Conservation (phyloP, 352 stramenopile species). For the Plasmopara viticola region DNA sequence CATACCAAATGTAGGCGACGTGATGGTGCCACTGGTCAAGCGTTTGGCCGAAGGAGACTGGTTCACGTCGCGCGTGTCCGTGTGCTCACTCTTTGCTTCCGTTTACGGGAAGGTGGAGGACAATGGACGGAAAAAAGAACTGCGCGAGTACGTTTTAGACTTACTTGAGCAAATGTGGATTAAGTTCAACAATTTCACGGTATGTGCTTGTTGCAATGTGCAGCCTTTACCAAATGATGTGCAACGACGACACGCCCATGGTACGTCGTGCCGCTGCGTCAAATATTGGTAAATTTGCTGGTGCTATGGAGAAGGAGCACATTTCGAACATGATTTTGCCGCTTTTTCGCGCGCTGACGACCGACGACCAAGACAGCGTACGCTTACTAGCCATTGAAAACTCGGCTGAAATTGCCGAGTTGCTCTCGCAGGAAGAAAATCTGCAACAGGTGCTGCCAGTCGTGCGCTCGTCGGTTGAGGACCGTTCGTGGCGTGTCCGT, state of each 20-base stretch:
- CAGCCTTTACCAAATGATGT: constrained; percentile 73
- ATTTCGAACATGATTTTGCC: constrained; percentile 62
- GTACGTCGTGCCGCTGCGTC: constrained; percentile 70
- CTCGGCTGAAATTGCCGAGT: constrained; percentile 65
- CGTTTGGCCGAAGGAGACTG: constrained; percentile 78
- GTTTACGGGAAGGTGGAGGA: constrained; percentile 64
- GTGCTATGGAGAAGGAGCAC: constrained; percentile 69
- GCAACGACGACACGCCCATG: constrained; percentile 86
- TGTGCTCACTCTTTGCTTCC: constrained; percentile 74
- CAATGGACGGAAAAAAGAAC: constrained; percentile 60
- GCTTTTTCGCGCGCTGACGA: constrained; percentile 85
- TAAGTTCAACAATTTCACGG: too few relatives aligned
- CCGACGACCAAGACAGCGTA: constrained; percentile 94
- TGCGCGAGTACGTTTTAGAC: constrained; percentile 62
- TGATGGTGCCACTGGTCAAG: constrained; percentile 73
- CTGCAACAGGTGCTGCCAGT: constrained; percentile 65
- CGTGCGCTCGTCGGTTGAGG: constrained; percentile 71
- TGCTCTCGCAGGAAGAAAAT: constrained; percentile 74
- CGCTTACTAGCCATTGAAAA: constrained; percentile 88
- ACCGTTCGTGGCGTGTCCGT: constrained; percentile 89
- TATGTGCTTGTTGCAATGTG: not conserved
- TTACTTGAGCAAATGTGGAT: too few relatives aligned
- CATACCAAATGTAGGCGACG: constrained; percentile 49
- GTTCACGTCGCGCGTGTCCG: constrained; percentile 86
- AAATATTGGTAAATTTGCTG: constrained; percentile 79